A percentile compares a stretch with the other conserved stretches of the same genome.
These are phyloP conservation scores for Moricandia arvensis DNA, from an alignment of 345 rosid species.

Conservation along the genomic window DNA sequence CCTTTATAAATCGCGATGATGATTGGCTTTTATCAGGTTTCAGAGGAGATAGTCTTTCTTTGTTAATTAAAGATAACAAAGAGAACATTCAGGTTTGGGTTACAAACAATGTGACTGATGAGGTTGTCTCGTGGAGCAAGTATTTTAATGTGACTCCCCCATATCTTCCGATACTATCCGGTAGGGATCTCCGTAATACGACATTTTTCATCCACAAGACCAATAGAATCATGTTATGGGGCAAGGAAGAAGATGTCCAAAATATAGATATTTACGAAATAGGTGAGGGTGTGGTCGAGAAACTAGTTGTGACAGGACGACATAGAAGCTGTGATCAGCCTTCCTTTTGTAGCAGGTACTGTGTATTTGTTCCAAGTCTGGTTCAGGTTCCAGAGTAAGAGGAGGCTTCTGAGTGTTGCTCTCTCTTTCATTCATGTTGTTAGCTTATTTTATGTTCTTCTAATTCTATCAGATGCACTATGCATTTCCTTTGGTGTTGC, in stretches of 20 bases:
- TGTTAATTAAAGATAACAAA: not conserved
- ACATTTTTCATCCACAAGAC: slow-evolving; percentile 3
- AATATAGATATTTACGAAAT: not conserved
- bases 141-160: not conserved
- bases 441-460: not conserved
- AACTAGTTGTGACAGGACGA: slow-evolving; percentile 2
- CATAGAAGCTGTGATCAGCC: not conserved
- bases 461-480: not conserved
- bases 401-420: not conserved
- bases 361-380: not conserved
- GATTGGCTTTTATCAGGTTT: not conserved
- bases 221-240: not conserved
- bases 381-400: not conserved
- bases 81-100: not conserved
- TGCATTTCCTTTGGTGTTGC: not conserved
- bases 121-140: not conserved
- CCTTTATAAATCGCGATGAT: not conserved
- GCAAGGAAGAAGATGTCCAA: not conserved
- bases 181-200: not conserved
- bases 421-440: not conserved
- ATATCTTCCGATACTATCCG: not conserved
- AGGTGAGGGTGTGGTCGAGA: slow-evolving; percentile 3
- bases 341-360: too few relatives aligned
- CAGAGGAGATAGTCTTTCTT: not conserved
- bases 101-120: not conserved